Evolutionary conservation across 225 moss, liverwort and hornwort genomes (phyloP), one percentile per base, ranked within the genome.

Genomic region (Anthoceros angustus): DNA sequence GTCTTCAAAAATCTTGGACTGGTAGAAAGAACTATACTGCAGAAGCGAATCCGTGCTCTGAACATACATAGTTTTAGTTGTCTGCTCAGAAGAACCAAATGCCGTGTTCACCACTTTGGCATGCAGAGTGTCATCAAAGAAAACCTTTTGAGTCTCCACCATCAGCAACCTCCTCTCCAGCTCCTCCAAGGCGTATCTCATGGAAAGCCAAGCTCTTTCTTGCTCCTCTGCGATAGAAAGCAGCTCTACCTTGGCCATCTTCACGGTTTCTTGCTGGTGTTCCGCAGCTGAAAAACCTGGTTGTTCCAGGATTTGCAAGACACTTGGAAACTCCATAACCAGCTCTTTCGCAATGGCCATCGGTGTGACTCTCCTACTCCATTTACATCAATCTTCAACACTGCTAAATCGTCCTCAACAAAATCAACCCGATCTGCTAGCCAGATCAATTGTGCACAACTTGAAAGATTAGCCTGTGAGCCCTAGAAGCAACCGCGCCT

Each of bases 141-240:
- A 23, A 15, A 23, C 8, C 14, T 55, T 55, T 23, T 55, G n/a
- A 15, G 23, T 55, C n/a, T 55, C 55, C 14, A 55, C 23, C 8
- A 55, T 20, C n/a, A 18, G 55, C 55, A 55, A 55, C 12, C 55
- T 18, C 23, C 55, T 55, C 23, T 55, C 55, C 55, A 55, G 55
- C 55, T 55, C 55, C n/a, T 55, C 55, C 10, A 55, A 7, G 18
- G 16, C 23, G 55, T 55, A 55, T 23, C 55, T 55, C 55, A 55
- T 55, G 55, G 55, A 55, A 18, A 55, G 18, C 55, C 55, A 55
- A 15, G 55, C 55, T 55, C 55, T 55, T 23, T 55, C 55, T 23
- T 55, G 55, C 55, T 55, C 10, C 55, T 55, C 55, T 3, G n/a
- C 55, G 5, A 55, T 55, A 18, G 18, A 23, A 55, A 55, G 55